These are phyloP conservation scores for Saccharomycopsis lassenensis DNA, from an alignment of 805 yeast genomes.

Conservation along the genomic window DNA sequence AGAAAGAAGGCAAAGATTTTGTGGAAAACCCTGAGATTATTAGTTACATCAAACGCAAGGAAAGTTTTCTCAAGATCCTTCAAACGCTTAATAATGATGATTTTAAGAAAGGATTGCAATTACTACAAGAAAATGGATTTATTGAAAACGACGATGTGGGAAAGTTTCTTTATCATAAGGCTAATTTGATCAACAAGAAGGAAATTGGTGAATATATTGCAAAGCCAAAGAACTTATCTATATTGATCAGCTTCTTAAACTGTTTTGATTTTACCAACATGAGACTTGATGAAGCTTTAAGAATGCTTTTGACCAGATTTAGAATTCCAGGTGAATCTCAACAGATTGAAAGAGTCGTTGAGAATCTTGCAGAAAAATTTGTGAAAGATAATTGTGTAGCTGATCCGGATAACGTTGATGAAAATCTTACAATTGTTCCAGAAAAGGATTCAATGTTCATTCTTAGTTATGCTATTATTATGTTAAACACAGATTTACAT, in stretches of 20 bases:
- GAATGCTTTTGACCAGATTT: slow-evolving; percentile 71
- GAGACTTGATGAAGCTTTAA: slow-evolving; percentile 87
- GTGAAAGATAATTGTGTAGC: too few relatives aligned
- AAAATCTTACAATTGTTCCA: slow-evolving; percentile 39
- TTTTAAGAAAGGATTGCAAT: slow-evolving; percentile 17
- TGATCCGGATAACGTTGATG: slow-evolving; percentile 36
- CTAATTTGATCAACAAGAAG: slow-evolving; percentile 78
- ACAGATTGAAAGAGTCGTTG: slow-evolving; percentile 88
- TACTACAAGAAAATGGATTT: slow-evolving; percentile 9
- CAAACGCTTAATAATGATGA: slow-evolving; percentile 56
- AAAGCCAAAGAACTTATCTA: slow-evolving; percentile 51
- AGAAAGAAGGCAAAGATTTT: slow-evolving; percentile 12
- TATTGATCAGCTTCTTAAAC: slow-evolving; percentile 54
- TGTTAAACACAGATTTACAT: slow-evolving; percentile 90
- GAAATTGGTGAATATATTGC: slow-evolving; percentile 80
- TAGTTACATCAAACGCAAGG: slow-evolving; percentile 39
- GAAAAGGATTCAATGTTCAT: slow-evolving; percentile 83
- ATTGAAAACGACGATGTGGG: slow-evolving; percentile 44
- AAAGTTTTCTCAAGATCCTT: slow-evolving; percentile 66
- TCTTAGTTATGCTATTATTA: slow-evolving; percentile 80
- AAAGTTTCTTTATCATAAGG: slow-evolving; percentile 60
- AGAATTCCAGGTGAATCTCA: slow-evolving; percentile 97
- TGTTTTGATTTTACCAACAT: slow-evolving; percentile 65
- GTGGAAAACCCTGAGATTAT: slow-evolving; percentile 9
- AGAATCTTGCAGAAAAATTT: slow-evolving; percentile 73